These are phyloP conservation scores for Agaricales sp. DNA, from an alignment of 1,284 basidiomycete genomes.

Conservation along the genomic window DNA sequence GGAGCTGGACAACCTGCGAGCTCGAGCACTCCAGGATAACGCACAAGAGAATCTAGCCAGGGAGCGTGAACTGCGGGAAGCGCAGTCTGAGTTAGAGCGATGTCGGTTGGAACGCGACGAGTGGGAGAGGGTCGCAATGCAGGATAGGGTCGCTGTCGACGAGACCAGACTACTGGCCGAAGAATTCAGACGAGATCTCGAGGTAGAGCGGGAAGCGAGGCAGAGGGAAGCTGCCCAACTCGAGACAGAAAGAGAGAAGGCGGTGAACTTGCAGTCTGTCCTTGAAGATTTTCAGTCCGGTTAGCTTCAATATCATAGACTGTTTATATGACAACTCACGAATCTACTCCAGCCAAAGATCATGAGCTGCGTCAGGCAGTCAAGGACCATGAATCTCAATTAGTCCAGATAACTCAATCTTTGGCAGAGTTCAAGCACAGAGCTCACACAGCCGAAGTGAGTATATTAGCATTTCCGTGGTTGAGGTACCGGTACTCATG, in stretches of 20 bases:
- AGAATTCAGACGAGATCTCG: slow-evolving; percentile 53
- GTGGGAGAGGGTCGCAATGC: slow-evolving; percentile 72
- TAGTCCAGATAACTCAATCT: slow-evolving; percentile 60
- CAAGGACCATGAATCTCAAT: slow-evolving; percentile 70
- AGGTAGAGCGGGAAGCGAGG: slow-evolving; percentile 48
- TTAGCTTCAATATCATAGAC: slow-evolving; percentile 20
- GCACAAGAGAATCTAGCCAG: slow-evolving; percentile 63
- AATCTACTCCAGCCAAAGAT: slow-evolving; percentile 45
- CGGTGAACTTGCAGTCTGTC: slow-evolving; percentile 82
- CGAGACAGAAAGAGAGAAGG: slow-evolving; percentile 66
- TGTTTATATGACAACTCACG: slow-evolving; percentile 7
- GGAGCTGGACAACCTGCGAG: slow-evolving; percentile 63
- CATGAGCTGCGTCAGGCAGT: slow-evolving; percentile 73
- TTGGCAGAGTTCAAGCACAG: slow-evolving; percentile 82
- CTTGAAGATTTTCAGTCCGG: slow-evolving; percentile 91
- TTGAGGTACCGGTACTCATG: slow-evolving; percentile 2
- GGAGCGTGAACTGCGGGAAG: slow-evolving; percentile 76
- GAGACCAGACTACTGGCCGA: slow-evolving; percentile 49
- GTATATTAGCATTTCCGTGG: too few species aligned
- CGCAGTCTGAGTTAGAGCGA: slow-evolving; percentile 75
- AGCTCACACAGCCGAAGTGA: slow-evolving; percentile 77
- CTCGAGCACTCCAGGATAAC: slow-evolving; percentile 46
- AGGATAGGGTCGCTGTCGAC: slow-evolving; percentile 67
- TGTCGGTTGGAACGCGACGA: slow-evolving; percentile 81
- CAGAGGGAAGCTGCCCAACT: slow-evolving; percentile 46